Base-by-base conservation (phyloP, 257 asterid genomes). In the Prunella vulgaris region DNA sequence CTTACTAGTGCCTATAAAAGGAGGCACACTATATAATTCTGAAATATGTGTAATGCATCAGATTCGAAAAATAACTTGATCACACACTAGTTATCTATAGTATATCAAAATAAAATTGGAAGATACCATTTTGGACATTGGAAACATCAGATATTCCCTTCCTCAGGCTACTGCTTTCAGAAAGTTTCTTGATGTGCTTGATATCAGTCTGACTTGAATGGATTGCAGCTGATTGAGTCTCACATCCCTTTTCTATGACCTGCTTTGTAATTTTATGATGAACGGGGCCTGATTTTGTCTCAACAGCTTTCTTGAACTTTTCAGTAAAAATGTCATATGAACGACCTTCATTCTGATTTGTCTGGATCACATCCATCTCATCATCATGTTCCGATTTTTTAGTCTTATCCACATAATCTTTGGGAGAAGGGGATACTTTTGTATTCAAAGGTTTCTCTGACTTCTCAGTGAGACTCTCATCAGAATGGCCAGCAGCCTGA, bases 1-100 rank as follows among this genome's bases (percentile, higher is more conserved):
- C 66, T 57, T 73, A 56, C 53, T 68, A 61, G 48, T 70, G 27
- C 73, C 65, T n/a, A 76, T 7, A 60, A 10, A 60, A 60, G 76
- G 54, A 53, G 68, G 37, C 42, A 7, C 46, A 10, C 10, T 24
- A 60, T 52, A 71, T 40, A 71, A 70, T 73, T 59, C 51, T 62
- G 10, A 14, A 20, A 66, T 33, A 63, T 0, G 7, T 66, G 64
- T 14, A 54, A 65, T 52, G 56, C 51, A 66, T 44, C 77, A 69
- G 46, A 66, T 46, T 33, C 61, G 63, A 62, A 35, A 22, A 62
- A 61, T 22, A 25, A 32, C 17, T 46, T 7, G 17, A 59, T 4
- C 61, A 75, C 28, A 59, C 2, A n/a, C 5, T 17, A 12, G 35
- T 20, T 25, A 30, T 40, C 27, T 17, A 42, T 38, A 63, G 21